A percentile compares a stretch with the other conserved stretches of the same genome.
Conservation (phyloP, 495 filamentous ascomycete species). For the Polyplosphaeria fusca region DNA sequence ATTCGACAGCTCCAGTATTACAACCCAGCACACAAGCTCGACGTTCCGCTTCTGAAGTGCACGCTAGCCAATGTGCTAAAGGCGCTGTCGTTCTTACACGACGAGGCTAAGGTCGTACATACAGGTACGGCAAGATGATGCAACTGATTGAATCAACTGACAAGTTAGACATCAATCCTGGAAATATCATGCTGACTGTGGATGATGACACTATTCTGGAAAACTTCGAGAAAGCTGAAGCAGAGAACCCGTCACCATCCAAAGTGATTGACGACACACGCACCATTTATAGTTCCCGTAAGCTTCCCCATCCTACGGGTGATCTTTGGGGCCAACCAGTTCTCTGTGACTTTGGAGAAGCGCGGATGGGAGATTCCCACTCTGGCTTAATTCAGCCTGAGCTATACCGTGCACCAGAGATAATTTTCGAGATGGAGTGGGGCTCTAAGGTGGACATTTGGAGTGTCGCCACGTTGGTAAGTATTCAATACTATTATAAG, state of each 20-base stretch:
- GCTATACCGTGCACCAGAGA: slow-evolving; percentile 26
- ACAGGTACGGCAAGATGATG: slow-evolving; percentile 24
- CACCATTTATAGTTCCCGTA: slow-evolving; percentile 24
- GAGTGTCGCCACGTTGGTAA: slow-evolving; percentile 22
- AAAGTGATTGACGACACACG: slow-evolving; percentile 27
- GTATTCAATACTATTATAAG: slow-evolving; percentile 3
- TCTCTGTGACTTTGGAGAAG: slow-evolving; percentile 33
- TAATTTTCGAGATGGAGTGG: slow-evolving; percentile 27
- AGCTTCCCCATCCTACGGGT: slow-evolving; percentile 18
- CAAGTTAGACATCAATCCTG: slow-evolving; percentile 25
- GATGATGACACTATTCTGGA: slow-evolving; percentile 19
- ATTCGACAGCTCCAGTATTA: slow-evolving; percentile 25
- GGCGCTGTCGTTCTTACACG: slow-evolving; percentile 25
- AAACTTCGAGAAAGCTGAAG: slow-evolving; percentile 22
- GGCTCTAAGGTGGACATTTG: slow-evolving; percentile 19
- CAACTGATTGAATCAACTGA: slow-evolving; percentile 9
- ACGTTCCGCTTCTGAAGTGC: slow-evolving; percentile 18
- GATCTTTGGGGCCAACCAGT: slow-evolving; percentile 23
- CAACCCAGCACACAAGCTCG: slow-evolving; percentile 20
- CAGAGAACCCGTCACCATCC: slow-evolving; percentile 18
- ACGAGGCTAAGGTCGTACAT: slow-evolving; percentile 28
- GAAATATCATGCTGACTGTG: slow-evolving; percentile 26
- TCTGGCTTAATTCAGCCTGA: slow-evolving; percentile 25
- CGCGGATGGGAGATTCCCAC: slow-evolving; percentile 23
- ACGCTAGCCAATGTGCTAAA: slow-evolving; percentile 17